Evolutionary conservation across 139 green algal genomes (phyloP), one percentile per base, ranked within the genome.

Genomic region (Micractinium sp.): DNA sequence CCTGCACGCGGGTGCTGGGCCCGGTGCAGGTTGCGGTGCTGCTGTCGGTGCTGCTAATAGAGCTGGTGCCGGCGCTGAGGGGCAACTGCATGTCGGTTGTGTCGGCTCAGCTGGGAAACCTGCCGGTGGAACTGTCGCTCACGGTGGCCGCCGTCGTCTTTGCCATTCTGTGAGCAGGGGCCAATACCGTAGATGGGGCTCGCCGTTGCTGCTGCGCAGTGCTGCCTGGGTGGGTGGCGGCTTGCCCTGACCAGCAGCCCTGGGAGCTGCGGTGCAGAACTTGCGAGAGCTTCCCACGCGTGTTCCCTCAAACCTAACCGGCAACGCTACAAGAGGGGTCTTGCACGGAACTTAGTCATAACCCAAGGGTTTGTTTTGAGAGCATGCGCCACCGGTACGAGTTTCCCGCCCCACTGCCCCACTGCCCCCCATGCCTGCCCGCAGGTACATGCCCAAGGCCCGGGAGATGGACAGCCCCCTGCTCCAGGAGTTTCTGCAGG

Each of bases 381-480:
- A 31, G 63, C 20, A 71, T 71, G 63, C 20, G 2, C 20, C 20
- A 71, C 63, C 63, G 20, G 20, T 71, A 5, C 63, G n/a, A n/a
- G n/a, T n/a, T n/a, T 12, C 63, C 63, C 63, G 22, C 63, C 63
- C 63, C 63, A 71, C 63, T 27, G 20, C 63, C 20, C 63, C 2
- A 25, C 63, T 71, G 20, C 63, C 63, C 63, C 60, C 60, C 60
- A 67, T 23, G 15, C 14, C 25, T 27, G 27, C 69, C 31, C 33
- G 73, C 74, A 80, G 74, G 33, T 88, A 88, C 71, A 88, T 88
- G 85, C 85, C 85, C n/a, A 81, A 81, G 71, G 53, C 41, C 0
- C 5, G 27, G n/a, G 85, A 78, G 23, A 5, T 88, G 41, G 85
- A 88, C 71, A 82, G 71, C 71, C 85, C 85, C 0, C 19, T 88